Base-by-base conservation (phyloP, 2,329 filamentous ascomycete species). In the Penicillium psychrosexuale region DNA sequence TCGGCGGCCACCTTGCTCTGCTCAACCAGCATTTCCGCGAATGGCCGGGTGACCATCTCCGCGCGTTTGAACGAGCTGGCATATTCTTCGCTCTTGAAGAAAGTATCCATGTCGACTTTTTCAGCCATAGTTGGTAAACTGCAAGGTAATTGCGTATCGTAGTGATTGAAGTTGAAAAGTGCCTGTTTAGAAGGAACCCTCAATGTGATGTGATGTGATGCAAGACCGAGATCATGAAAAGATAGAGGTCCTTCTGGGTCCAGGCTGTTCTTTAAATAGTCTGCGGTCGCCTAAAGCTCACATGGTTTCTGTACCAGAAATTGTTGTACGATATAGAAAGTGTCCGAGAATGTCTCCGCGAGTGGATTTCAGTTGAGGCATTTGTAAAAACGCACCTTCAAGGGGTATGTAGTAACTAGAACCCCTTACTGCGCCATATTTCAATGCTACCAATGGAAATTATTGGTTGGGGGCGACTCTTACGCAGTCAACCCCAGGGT, bases 21-120 rank as follows among this genome's bases (percentile, higher is more conserved):
- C 6, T 67, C 55, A 31, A 75, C 51, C 9, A 75, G 64, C 8
- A 53, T 33, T 8, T 61, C 47, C 5, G 65, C 72, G 40, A 68
- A 75, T 13, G 58, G 51, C 0, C 67, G 65, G 0, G 72, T 74
- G 12, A 70, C 42, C 15, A 58, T 59, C 50, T 75, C 72, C 7
- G 60, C 69, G 5, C 57, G 52, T 31, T 65, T 63, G 58, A 73
- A 73, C 2, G 57, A 47, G 6, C 47, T 51, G 37, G 62, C 64
- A 43, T 70, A 68, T 5, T 49, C 51, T 33, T 64, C 46, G 33
- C 60, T 55, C 15, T 59, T 58, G 54, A 65, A 65, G 3, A 64
- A 5, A 1, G 9, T 45, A 9, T 52, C 37, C 13, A 47, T 36
- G 1, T 55, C 27, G 12, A 17, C 11, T 19, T 57, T 31, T 4